phyloP scores from a whole-genome alignment of 345 rosid species.

The Diplotaxis tenuifolia region DNA sequence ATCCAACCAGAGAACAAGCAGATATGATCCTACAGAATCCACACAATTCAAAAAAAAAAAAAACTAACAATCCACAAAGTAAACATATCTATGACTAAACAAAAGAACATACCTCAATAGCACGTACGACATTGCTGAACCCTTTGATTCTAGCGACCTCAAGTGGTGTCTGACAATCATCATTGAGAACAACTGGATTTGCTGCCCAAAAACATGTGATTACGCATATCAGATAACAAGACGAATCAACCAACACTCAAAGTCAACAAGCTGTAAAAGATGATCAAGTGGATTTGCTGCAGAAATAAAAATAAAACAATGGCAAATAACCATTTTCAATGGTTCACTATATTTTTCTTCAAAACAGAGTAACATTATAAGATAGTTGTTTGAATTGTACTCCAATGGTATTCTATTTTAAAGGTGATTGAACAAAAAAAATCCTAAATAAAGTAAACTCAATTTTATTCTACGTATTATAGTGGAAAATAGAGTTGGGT shows the following conservation, averaged over 20 bases:
- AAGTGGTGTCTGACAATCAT: constrained; percentile 87
- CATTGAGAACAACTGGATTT: constrained; percentile 72
- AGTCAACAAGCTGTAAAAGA: neutral
- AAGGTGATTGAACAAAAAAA: too few relatives aligned
- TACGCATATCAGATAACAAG: neutral
- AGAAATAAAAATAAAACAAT: too few relatives aligned
- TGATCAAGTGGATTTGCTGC: too few relatives aligned
- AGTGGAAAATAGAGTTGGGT: too few relatives aligned
- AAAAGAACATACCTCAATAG: constrained; percentile 62
- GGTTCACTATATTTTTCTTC: too few relatives aligned
- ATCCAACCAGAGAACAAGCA: constrained; percentile 92
- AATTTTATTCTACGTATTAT: too few relatives aligned
- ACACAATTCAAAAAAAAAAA: too few relatives aligned
- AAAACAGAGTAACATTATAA: too few relatives aligned
- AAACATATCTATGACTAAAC: neutral
- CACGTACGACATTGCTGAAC: constrained; percentile 59
- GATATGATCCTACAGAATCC: constrained; percentile 54
- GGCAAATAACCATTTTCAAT: too few relatives aligned
- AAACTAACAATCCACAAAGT: neutral
- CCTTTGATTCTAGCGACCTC: constrained; percentile 91
- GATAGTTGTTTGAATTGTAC: too few relatives aligned
- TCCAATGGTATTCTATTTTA: too few relatives aligned
- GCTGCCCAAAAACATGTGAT: constrained; percentile 45
- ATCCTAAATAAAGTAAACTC: too few relatives aligned
- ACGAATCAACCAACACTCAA: neutral